Conservation (phyloP, 768 basidiomycete species). For the Panus rudis region DNA sequence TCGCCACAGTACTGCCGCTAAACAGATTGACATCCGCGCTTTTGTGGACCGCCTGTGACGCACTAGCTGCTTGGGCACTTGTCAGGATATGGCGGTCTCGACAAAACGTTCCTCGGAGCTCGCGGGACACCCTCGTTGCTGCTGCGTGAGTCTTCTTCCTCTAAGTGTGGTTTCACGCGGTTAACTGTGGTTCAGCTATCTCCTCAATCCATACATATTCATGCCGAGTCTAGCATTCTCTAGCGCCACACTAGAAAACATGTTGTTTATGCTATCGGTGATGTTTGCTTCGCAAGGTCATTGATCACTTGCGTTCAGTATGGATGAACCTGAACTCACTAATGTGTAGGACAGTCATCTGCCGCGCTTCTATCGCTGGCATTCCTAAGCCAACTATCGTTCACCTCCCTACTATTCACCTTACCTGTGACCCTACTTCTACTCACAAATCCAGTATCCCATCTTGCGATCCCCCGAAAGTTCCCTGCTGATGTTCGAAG, state of each 20-base stretch:
- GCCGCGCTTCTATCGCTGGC: conserved; percentile 62
- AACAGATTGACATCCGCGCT: conserved; percentile 41
- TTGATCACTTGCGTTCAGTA: too few relatives aligned
- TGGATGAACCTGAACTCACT: not conserved
- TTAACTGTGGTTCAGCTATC: conserved; percentile 46
- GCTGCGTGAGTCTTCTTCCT: conserved; percentile 47
- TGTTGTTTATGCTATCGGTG: conserved; percentile 56
- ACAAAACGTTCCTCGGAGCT: conserved; percentile 38
- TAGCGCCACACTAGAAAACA: conserved; percentile 77
- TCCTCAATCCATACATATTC: conserved; percentile 85
- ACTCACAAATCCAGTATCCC: conserved; percentile 53
- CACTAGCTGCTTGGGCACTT: conserved; percentile 60
- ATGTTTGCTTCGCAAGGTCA: conserved; percentile 66
- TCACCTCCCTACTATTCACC: conserved; percentile 64
- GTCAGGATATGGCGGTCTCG: conserved; percentile 62
- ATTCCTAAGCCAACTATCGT: conserved; percentile 61
- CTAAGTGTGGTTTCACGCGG: not conserved
- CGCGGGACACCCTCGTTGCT: conserved; percentile 56
- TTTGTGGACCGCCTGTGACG: conserved; percentile 68
- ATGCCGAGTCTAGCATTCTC: conserved; percentile 76
- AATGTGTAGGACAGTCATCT: conserved; percentile 45
- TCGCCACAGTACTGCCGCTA: conserved; percentile 61
- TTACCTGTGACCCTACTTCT: conserved; percentile 64
- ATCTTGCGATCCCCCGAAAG: conserved; percentile 52
- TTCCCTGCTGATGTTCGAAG: conserved; percentile 15